Percentiles rank a stretch among this genome's conserved stretches.
These are phyloP conservation scores for Mrakiaceae sp. DNA, from an alignment of 1,284 basidiomycete species.

Conservation along the genomic window DNA sequence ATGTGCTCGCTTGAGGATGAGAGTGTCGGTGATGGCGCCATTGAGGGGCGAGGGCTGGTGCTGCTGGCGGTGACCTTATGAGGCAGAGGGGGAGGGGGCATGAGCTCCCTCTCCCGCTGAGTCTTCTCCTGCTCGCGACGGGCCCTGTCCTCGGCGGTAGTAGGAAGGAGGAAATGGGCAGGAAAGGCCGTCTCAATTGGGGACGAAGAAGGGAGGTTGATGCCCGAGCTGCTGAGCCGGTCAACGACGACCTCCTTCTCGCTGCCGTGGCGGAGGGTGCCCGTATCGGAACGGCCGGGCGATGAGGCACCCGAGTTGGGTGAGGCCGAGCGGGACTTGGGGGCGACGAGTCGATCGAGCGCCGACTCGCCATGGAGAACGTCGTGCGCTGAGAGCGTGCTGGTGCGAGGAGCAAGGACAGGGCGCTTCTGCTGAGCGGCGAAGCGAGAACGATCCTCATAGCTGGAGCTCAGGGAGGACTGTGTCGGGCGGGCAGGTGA, in stretches of 20 bases:
- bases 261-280: constrained; percentile 3
- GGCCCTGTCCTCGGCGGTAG: no score
- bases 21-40: neutral
- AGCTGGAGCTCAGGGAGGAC: no score
- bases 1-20: neutral
- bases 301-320: neutral
- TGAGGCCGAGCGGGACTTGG: neutral
- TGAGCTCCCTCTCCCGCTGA: constrained; percentile 5
- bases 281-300: neutral
- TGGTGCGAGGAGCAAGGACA: neutral
- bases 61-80: neutral
- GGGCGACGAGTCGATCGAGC: constrained; percentile 1
- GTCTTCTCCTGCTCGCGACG: constrained; percentile 4
- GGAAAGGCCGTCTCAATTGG: no score
- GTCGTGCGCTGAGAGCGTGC: constrained; percentile 7
- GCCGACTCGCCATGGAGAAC: constrained; percentile 10
- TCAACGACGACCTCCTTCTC: constrained; percentile 9
- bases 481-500: no score
- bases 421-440: neutral
- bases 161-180: no score
- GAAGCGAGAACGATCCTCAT: no score
- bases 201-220: no score
- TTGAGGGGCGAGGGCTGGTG: neutral
- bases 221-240: neutral
- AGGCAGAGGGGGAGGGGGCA: constrained; percentile 16